Conservation (phyloP, 352 stramenopile genomes). For the Detonula confervacea region DNA sequence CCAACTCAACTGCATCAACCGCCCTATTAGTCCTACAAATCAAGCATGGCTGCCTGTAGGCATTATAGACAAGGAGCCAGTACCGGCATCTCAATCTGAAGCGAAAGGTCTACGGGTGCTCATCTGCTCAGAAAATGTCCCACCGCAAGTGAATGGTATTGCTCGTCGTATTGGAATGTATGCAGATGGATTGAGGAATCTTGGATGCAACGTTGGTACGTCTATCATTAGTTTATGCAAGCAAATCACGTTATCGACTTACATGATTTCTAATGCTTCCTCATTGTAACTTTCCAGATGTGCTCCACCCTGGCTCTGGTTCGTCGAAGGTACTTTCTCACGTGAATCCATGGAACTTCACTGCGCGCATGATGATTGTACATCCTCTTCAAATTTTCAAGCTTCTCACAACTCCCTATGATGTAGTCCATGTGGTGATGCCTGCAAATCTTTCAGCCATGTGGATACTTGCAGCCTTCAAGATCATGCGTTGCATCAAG, state of each 20-base stretch:
- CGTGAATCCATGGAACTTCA: slow-evolving; percentile 68
- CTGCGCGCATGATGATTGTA: slow-evolving; percentile 62
- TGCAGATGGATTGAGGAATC: slow-evolving; percentile 39
- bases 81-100: slow-evolving; percentile 1
- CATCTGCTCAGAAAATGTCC: slow-evolving; percentile 58
- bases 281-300: too few relatives aligned
- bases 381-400: slow-evolving; percentile 38
- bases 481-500: slow-evolving; percentile 43
- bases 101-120: slow-evolving; percentile 39
- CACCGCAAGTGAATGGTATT: slow-evolving; percentile 69
- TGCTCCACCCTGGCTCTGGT: slow-evolving; percentile 57
- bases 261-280: slow-evolving; percentile 4
- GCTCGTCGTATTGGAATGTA: slow-evolving; percentile 61
- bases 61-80: not conserved
- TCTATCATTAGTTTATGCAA: too few relatives aligned
- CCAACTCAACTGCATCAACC: slow-evolving; percentile 3
- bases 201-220: slow-evolving; percentile 54
- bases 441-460: slow-evolving; percentile 61
- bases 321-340: slow-evolving; percentile 31
- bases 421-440: slow-evolving; percentile 63
- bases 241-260: too few relatives aligned
- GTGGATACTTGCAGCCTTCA: slow-evolving; percentile 58
- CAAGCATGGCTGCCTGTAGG: not conserved
- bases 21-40: not conserved
- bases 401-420: slow-evolving; percentile 45